phyloP scores from a whole-genome alignment of 1,139 yeast genomes.

The Sugiyamaella neomexicana region DNA sequence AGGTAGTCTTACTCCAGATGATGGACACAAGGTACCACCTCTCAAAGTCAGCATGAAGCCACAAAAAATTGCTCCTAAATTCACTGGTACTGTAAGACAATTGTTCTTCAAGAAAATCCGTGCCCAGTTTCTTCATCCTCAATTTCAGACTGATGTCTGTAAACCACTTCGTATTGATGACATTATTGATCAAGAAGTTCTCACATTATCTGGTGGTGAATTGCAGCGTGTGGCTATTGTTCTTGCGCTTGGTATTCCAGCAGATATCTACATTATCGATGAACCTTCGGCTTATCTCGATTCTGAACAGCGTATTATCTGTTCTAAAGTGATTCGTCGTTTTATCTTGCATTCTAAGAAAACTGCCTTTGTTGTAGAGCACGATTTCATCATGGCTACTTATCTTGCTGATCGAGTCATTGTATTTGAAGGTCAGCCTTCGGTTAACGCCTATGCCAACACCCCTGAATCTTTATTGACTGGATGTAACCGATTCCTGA shows the following conservation, averaged over 20 bases:
- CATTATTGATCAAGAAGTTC: slow-evolving; percentile 95
- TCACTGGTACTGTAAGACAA: slow-evolving; percentile 98
- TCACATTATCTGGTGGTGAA: slow-evolving; percentile 98
- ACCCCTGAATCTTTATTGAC: slow-evolving; percentile 89
- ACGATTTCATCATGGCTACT: slow-evolving; percentile 99
- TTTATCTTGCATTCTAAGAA: slow-evolving; percentile 94
- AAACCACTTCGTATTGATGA: slow-evolving; percentile 93
- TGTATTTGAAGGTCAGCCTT: slow-evolving; percentile 95
- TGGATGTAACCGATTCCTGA: slow-evolving; percentile 95
- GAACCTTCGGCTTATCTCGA: slow-evolving; percentile 98
- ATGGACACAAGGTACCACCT: slow-evolving; percentile 74
- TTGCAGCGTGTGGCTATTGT: slow-evolving; percentile 98
- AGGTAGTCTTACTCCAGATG: slow-evolving; percentile 86
- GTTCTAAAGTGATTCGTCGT: slow-evolving; percentile 97
- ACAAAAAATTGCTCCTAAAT: slow-evolving; percentile 97
- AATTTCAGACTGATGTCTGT: slow-evolving; percentile 96
- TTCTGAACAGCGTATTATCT: slow-evolving; percentile 98
- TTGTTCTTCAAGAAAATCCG: slow-evolving; percentile 93
- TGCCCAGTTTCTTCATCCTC: slow-evolving; percentile 92
- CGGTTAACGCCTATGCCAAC: slow-evolving; percentile 77
- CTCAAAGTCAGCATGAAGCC: slow-evolving; percentile 96
- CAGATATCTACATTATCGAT: slow-evolving; percentile 94
- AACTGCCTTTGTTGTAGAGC: slow-evolving; percentile 98
- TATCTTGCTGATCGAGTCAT: slow-evolving; percentile 97
- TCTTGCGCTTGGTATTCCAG: slow-evolving; percentile 88